Conservation (phyloP, 83 land plant species). For the Diphasiastrum complanatum region DNA sequence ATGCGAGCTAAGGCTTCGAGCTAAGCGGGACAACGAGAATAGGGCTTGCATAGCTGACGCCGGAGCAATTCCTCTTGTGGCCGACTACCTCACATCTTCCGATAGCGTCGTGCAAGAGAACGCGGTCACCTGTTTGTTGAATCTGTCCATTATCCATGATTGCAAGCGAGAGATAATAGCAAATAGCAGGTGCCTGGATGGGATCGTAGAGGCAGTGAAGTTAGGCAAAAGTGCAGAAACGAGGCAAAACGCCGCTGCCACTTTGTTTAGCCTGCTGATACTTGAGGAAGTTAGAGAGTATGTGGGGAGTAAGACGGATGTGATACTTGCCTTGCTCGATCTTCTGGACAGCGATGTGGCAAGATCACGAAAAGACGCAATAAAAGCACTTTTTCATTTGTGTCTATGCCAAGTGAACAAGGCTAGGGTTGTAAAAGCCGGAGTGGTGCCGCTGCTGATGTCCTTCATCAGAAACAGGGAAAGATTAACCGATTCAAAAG, state of each 20-base stretch:
- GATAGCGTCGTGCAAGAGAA: conserved; percentile 59
- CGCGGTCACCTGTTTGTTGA: conserved; percentile 68
- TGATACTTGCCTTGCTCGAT: conserved; percentile 46
- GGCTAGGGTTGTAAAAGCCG: conserved; percentile 40
- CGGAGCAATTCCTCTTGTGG: conserved; percentile 51
- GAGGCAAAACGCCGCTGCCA: conserved; percentile 74
- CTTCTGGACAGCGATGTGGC: conserved; percentile 40
- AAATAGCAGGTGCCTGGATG: conserved; percentile 41
- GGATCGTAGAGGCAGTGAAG: conserved; percentile 38
- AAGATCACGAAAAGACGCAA: conserved; percentile 53
- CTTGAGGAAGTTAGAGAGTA: conserved; percentile 41
- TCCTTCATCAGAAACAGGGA: neutral
- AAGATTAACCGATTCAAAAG: neutral
- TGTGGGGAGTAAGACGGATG: conserved; percentile 50
- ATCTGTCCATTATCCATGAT: conserved; percentile 55
- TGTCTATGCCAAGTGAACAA: conserved; percentile 44
- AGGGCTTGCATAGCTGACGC: conserved; percentile 62
- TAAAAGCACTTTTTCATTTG: conserved; percentile 53
- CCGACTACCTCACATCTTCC: conserved; percentile 30
- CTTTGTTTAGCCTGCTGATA: conserved; percentile 51
- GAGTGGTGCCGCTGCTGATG: conserved; percentile 43
- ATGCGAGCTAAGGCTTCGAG: conserved; percentile 51
- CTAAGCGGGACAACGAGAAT: conserved; percentile 55
- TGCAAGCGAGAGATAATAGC: conserved; percentile 56
- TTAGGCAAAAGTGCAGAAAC: conserved; percentile 53